Base-by-base conservation (phyloP, 176 grass and related monocot species). In the Phragmites australis region DNA sequence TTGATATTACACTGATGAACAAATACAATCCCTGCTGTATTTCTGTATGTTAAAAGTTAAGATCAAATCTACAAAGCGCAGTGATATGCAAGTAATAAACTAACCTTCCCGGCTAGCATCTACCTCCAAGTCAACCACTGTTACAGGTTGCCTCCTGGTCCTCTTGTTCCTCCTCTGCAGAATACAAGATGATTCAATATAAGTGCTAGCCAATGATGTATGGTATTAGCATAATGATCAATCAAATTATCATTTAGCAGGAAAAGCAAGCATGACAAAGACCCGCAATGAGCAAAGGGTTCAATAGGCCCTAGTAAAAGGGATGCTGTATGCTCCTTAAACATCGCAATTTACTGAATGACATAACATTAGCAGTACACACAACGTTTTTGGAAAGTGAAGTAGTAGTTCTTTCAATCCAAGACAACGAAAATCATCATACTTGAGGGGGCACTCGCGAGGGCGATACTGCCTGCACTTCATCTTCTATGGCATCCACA, bases 81-180 rank as follows among this genome's bases (percentile, higher is more conserved):
- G 31, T 59, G 8, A 45, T 60, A 18, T 22, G 34, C n/a, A 53
- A 10, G 21, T 30, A 79, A 46, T 45, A 60, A 70, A 70, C 81
- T 87, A 66, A 87, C 85, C 89, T 91, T 75, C 48, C 58, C 0
- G 16, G 30, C 15, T 79, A 61, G 16, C 17, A 52, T 87, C 74
- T 47, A 46, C 46, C 61, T 91, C 89, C 26, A 84, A 45, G 54
- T 91, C 85, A 58, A 91, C 65, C 53, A 87, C 56, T 29, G 54
- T 25, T 66, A 65, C 56, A 71, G 55, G 76, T 43, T 51, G 54
- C 56, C 47, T 71, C 54, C 70, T 70, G 29, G 56, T 31, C 76
- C 75, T 87, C 40, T 14, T 41, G 65, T 80, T 87, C 70, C 80
- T 83, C 64, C 84, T 91, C 89, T 91, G 85, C 41, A 84, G 14